Base-by-base conservation (phyloP, 306 rosid genomes). In the Leucaena leucocephala region DNA sequence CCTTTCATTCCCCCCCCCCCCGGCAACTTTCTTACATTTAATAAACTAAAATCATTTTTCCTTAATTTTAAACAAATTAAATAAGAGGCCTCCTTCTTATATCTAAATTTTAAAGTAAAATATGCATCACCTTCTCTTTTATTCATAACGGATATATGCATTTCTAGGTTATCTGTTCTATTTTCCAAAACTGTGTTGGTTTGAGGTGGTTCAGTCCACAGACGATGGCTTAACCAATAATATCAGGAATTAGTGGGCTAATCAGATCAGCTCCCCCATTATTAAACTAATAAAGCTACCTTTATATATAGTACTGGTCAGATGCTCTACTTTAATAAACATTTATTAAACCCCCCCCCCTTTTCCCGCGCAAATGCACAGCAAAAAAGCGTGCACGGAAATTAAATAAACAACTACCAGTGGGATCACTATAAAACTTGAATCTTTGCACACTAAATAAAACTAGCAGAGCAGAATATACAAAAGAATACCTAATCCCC, bases 221-320 rank as follows among this genome's bases (percentile, higher is more conserved):
- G 66, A 27, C 5, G 61, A 45, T 79, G 38, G 43, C 67, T 66
- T 76, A 46, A 35, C 77, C 87, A 83, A 75, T 79, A 34, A 55
- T 69, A 82, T 38, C 64, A 75, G 59, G 44, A 44, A 40, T 36
- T 71, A 43, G 81, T 82, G 88, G 80, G 48, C 49, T 79, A 36
- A 38, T 57, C 49, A 39, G 75, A 59, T 55, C 34, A 10, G 62
- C 69, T 52, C 75, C 39, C 45, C 48, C 45, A 50, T 74, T 54
- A 27, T 61, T 27, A 61, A 58, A 58, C 64, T 3, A 58, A 58
- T 58, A 58, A 58, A 58, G 64, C 36, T 58, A 6, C 8, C 40
- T 59, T 59, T 27, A 27, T 16, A 42, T 16, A 11, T 48, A 13
- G 48, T 63, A 75, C 70, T 42, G 34, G 76, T 76, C 44, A 45